Base-by-base conservation (phyloP, 2,329 filamentous ascomycete genomes). In the Calycina marina region DNA sequence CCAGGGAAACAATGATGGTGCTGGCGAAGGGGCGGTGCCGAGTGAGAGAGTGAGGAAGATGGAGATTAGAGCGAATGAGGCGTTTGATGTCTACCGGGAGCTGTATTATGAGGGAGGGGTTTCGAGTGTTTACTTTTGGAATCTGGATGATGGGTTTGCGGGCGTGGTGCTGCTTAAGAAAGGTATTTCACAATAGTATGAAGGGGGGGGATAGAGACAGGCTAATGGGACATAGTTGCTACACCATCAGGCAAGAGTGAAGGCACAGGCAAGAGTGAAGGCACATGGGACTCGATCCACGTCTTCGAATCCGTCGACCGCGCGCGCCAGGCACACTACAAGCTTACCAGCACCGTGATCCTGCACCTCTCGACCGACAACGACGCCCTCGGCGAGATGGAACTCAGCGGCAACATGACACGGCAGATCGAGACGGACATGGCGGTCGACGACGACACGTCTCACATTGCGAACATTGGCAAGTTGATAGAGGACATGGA, bases 401-500 rank as follows among this genome's bases (percentile, higher is more conserved):
- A 94, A 58, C 71, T 98, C 34, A 86, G 81, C 46, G 90, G 90
- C 45, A 96, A 96, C 64, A 90, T 98, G 85, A 96, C 90, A 37
- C 74, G 90, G 40, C 90, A 98, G 65, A 74, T 94, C 32, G 88
- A 98, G 63, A 74, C 81, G 51, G 86, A 96, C 57, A 65, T 93
- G 54, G 73, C 82, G 6, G 82, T 94, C 22, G 84, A 93, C 46
- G 79, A 77, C 49, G 88, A 96, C 57, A 78, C 80, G 46, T 84
- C 80, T 56, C 90, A 98, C 63, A 90, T 98, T 48, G 82, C 81
- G 48, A 98, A 98, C 58, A 83, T 96, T 39, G 90, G 90, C 36
- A 70, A 77, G 42, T 67, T 98, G 53, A 86, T 98, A 32, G 90
- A 98, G 65, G 90, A 98, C 57, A 96, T 98, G 90, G 90, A 98